Percentiles rank a stretch among this genome's conserved stretches.
Evolutionary conservation across 1,139 yeast species (phyloP).

Genomic region (Williopsis jadinii): DNA sequence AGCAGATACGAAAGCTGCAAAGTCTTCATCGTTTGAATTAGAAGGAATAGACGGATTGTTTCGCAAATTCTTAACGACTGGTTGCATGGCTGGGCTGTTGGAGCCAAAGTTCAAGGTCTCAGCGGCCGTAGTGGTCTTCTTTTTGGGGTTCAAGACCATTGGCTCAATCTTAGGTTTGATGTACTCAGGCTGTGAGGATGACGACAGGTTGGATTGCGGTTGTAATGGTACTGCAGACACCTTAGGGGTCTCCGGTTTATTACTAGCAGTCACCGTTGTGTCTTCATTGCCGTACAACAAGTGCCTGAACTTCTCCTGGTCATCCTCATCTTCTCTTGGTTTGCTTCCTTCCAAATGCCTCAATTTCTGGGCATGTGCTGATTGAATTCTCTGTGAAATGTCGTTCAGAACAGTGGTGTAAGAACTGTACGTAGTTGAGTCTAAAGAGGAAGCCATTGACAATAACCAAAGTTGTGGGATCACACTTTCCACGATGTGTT

Average conservation of each 20-base stretch:
- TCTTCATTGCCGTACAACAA: constrained; percentile 17
- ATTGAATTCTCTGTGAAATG: constrained; percentile 32
- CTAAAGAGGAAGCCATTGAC: constrained; percentile 39
- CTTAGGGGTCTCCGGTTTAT: constrained; percentile 1
- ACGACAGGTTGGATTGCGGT: constrained; percentile 6
- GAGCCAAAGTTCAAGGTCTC: constrained; percentile 9
- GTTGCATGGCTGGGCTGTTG: constrained; percentile 4
- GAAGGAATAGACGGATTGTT: constrained; percentile 6
- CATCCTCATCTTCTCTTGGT: constrained; percentile 13
- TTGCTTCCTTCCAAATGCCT: constrained; percentile 13
- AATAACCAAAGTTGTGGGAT: constrained; percentile 44
- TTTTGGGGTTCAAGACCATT: constrained; percentile 11
- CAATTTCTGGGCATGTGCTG: constrained; percentile 25
- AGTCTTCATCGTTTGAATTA: constrained; percentile 21
- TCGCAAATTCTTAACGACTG: constrained; percentile 9
- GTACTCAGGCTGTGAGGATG: neutral
- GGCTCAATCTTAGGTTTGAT: constrained; percentile 14
- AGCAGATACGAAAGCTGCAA: constrained; percentile 26
- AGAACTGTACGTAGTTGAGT: constrained; percentile 32
- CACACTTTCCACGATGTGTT: constrained; percentile 37
- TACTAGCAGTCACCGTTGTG: constrained; percentile 11
- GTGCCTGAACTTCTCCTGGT: constrained; percentile 16
- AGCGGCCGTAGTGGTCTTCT: constrained; percentile 1
- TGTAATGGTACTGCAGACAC: constrained; percentile 16
- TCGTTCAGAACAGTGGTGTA: constrained; percentile 31